Conservation (phyloP, 2,329 filamentous ascomycete species). For the Phaeosphaeriaceae sp. region DNA sequence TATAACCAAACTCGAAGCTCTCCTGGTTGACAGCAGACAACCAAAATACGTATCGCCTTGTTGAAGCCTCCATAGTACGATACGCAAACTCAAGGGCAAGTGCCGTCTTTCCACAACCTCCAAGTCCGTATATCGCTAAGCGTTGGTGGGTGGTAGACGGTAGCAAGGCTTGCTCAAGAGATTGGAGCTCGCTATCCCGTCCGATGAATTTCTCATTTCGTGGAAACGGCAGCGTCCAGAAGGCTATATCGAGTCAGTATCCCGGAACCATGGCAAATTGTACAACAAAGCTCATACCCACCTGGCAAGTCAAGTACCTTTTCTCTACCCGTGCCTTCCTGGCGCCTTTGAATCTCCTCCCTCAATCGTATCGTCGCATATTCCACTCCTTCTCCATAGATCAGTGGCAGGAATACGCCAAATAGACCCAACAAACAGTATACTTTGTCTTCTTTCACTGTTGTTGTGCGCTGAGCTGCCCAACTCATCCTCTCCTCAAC, state of each 20-base stretch:
- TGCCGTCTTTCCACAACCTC: constrained; percentile 24
- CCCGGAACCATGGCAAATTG: not conserved
- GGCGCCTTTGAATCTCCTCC: constrained; percentile 20
- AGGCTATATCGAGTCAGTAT: constrained; percentile 5
- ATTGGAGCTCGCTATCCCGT: constrained; percentile 16
- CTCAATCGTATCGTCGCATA: constrained; percentile 18
- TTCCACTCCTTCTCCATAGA: constrained; percentile 16
- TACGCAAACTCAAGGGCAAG: constrained; percentile 47
- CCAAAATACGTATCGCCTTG: constrained; percentile 18
- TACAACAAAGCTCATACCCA: not conserved
- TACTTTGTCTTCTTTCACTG: constrained; percentile 25
- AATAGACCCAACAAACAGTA: constrained; percentile 35
- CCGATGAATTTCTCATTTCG: constrained; percentile 21
- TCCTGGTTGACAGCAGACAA: constrained; percentile 21
- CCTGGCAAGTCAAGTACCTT: not conserved
- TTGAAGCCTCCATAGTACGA: constrained; percentile 37
- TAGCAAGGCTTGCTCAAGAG: constrained; percentile 13
- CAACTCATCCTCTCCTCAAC: constrained; percentile 32
- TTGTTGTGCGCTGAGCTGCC: constrained; percentile 28
- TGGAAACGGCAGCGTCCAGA: constrained; percentile 15
- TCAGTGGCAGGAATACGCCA: constrained; percentile 18
- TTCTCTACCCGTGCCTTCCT: constrained; percentile 8
- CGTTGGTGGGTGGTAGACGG: constrained; percentile 10
- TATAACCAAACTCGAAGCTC: constrained; percentile 33
- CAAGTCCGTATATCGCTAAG: constrained; percentile 20